Conservation (phyloP, 2,329 filamentous ascomycete genomes). For the Sporothrix sp. region DNA sequence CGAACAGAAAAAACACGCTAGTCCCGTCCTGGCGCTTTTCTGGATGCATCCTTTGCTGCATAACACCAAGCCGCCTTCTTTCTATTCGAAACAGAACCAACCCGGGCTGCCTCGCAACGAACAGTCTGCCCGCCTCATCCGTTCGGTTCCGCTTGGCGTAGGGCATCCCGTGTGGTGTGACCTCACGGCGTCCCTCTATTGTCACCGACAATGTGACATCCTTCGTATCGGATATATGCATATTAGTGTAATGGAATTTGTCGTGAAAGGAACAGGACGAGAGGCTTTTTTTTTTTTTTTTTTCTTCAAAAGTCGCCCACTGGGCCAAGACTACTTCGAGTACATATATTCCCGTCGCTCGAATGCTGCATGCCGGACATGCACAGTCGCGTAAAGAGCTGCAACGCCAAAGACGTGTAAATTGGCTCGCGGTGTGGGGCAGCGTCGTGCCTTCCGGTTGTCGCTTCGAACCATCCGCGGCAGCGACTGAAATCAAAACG, state of each 20-base stretch:
- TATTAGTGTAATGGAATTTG: not conserved
- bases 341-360: too few relatives aligned
- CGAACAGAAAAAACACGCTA: not conserved
- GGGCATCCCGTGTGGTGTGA: too few relatives aligned
- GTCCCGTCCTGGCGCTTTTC: not conserved
- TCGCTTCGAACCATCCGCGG: not conserved
- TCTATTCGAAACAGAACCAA: not conserved
- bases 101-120: not conserved
- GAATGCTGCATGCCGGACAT: too few relatives aligned
- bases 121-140: too few relatives aligned
- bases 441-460: not conserved
- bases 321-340: too few relatives aligned
- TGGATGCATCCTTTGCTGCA: not conserved
- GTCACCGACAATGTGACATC: too few relatives aligned
- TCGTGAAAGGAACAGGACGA: not conserved
- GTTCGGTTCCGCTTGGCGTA: not conserved
- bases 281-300: too few relatives aligned
- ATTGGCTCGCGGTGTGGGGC: constrained; percentile 3
- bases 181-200: too few relatives aligned
- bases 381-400: too few relatives aligned
- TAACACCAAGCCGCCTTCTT: not conserved
- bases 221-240: not conserved
- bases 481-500: too few relatives aligned
- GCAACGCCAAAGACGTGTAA: constrained; percentile 3
- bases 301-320: too few relatives aligned